Percentiles rank a stretch among this genome's conserved stretches.
Conservation (phyloP, 192 early-diverging fungal species). For the Pilaira anomala region DNA sequence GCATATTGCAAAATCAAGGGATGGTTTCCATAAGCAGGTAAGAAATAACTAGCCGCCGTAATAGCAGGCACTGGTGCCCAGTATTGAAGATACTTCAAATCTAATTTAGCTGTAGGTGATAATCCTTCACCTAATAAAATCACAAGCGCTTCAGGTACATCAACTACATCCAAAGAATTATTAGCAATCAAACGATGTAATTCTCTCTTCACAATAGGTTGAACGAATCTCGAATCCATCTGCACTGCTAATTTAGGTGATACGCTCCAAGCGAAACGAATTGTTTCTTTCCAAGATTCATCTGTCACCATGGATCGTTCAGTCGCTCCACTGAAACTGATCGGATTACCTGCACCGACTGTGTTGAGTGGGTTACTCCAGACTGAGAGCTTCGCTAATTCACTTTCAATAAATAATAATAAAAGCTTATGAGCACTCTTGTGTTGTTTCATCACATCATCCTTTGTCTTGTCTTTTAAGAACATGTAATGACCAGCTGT, state of each 20-base stretch:
- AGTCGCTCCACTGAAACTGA: slow-evolving; percentile 26
- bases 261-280: slow-evolving; percentile 81
- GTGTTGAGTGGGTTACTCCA: slow-evolving; percentile 79
- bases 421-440: slow-evolving; percentile 60
- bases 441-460: slow-evolving; percentile 50
- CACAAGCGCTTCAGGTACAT: slow-evolving; percentile 69
- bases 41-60: slow-evolving; percentile 78
- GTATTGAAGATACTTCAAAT: slow-evolving; percentile 71
- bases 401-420: slow-evolving; percentile 84
- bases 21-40: slow-evolving; percentile 64
- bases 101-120: slow-evolving; percentile 23
- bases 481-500: slow-evolving; percentile 32
- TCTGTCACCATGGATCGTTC: slow-evolving; percentile 35
- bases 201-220: slow-evolving; percentile 62
- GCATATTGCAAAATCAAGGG: slow-evolving; percentile 96
- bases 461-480: slow-evolving; percentile 46
- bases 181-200: slow-evolving; percentile 60
- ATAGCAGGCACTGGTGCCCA: slow-evolving; percentile 91
- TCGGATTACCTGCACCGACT: slow-evolving; percentile 31
- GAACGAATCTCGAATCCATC: slow-evolving; percentile 70
- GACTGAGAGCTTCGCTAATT: slow-evolving; percentile 75
- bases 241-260: slow-evolving; percentile 82
- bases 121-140: slow-evolving; percentile 69
- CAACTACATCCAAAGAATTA: slow-evolving; percentile 64
- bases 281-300: slow-evolving; percentile 69